These are phyloP conservation scores for Bretziella fagacearum DNA, from an alignment of 2,329 filamentous ascomycete species.

Conservation along the genomic window DNA sequence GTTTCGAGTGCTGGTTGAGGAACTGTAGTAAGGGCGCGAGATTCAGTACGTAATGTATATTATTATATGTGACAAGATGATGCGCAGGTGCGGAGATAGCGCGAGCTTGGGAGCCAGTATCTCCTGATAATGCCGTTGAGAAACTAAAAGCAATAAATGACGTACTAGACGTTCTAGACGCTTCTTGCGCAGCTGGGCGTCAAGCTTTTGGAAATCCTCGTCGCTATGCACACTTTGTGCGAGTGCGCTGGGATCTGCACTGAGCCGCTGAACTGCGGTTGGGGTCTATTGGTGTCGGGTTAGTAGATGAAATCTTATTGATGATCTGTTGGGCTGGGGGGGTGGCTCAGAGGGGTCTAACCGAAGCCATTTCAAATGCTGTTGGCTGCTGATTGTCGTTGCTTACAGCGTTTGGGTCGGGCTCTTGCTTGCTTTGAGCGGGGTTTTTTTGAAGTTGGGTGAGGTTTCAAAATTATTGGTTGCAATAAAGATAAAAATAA, in stretches of 20 bases:
- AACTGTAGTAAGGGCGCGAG: slow-evolving; percentile 42
- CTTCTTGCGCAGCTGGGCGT: slow-evolving; percentile 14
- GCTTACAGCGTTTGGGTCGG: too few species aligned
- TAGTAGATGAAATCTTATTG: neutral
- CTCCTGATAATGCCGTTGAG: too few species aligned
- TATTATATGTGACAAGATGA: neutral
- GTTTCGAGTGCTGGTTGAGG: slow-evolving; percentile 66
- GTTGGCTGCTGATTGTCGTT: neutral
- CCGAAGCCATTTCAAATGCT: neutral
- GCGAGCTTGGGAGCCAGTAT: too few species aligned
- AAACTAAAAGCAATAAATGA: neutral
- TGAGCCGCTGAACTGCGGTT: slow-evolving; percentile 11
- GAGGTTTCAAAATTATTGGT: too few species aligned
- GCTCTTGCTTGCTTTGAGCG: too few species aligned
- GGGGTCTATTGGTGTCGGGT: too few species aligned
- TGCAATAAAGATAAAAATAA: too few species aligned
- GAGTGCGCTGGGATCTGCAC: slow-evolving; percentile 12
- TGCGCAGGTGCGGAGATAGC: too few species aligned
- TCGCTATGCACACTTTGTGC: slow-evolving; percentile 14
- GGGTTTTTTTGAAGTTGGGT: too few species aligned
- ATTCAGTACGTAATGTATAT: neutral
- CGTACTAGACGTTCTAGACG: slow-evolving; percentile 15
- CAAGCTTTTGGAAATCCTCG: slow-evolving; percentile 15
- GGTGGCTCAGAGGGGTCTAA: neutral
- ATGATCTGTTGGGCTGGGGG: neutral